Percentiles rank a stretch among this genome's conserved stretches.
Conservation (phyloP, 495 filamentous ascomycete species). For the Trichoderma orchidacearum region DNA sequence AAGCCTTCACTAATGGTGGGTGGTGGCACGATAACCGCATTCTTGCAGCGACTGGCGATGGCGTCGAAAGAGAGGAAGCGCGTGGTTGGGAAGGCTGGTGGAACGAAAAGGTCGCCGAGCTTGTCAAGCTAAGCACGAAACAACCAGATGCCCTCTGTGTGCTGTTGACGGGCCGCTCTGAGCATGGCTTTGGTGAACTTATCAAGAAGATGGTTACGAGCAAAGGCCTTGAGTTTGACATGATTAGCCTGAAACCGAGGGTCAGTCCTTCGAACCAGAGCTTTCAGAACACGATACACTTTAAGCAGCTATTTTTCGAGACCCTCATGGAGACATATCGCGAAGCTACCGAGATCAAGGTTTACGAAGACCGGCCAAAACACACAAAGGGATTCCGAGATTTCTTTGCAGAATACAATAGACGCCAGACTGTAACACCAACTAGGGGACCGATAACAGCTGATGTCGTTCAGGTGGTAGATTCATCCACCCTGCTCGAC, state of each 20-base stretch:
- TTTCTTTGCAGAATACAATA: slow-evolving; percentile 65
- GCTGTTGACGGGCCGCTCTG: slow-evolving; percentile 77
- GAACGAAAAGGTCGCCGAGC: slow-evolving; percentile 83
- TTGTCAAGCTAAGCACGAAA: slow-evolving; percentile 69
- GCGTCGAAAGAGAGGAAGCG: slow-evolving; percentile 67
- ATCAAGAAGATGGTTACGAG: slow-evolving; percentile 72
- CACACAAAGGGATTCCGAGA: slow-evolving; percentile 70
- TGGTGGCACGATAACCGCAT: slow-evolving; percentile 96
- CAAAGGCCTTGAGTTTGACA: slow-evolving; percentile 73
- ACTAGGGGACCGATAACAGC: slow-evolving; percentile 48
- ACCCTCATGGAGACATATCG: slow-evolving; percentile 74
- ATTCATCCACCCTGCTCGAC: slow-evolving; percentile 61
- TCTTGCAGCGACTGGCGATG: slow-evolving; percentile 74
- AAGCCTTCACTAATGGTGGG: slow-evolving; percentile 71
- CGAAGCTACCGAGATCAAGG: slow-evolving; percentile 63
- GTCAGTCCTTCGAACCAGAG: slow-evolving; percentile 64
- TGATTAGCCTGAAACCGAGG: slow-evolving; percentile 78
- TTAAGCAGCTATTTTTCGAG: slow-evolving; percentile 74
- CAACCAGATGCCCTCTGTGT: slow-evolving; percentile 81
- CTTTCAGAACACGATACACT: slow-evolving; percentile 66
- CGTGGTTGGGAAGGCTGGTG: slow-evolving; percentile 90
- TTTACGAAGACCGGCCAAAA: slow-evolving; percentile 47
- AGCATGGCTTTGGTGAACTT: slow-evolving; percentile 60
- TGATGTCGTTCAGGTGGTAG: slow-evolving; percentile 81
- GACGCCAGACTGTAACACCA: slow-evolving; percentile 20